Conservation (phyloP, 2,329 filamentous ascomycete species). For the Fusarium marasasianum region DNA sequence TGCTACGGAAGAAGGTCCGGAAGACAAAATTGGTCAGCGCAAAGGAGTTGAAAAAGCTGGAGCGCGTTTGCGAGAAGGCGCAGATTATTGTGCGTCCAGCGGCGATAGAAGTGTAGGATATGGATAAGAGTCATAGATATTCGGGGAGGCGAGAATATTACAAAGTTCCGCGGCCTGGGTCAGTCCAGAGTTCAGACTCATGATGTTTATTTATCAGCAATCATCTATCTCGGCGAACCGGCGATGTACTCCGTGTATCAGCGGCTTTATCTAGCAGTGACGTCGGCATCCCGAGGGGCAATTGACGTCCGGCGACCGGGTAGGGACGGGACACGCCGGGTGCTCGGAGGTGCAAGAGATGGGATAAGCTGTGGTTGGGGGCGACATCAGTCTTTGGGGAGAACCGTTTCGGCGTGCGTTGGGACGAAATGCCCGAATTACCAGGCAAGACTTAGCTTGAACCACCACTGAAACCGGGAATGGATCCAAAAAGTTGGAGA, state of each 20-base stretch:
- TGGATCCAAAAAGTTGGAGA: constrained; percentile 7
- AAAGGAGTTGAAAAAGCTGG: constrained; percentile 59
- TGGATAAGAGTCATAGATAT: neutral
- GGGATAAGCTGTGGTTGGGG: constrained; percentile 22
- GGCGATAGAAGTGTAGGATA: constrained; percentile 21
- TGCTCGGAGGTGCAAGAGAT: constrained; percentile 7
- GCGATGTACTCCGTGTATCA: constrained; percentile 5
- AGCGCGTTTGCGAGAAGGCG: constrained; percentile 47
- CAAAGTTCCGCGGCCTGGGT: neutral
- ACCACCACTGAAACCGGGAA: constrained; percentile 10
- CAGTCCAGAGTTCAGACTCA: neutral
- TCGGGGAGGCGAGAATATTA: neutral
- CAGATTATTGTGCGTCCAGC: constrained; percentile 43
- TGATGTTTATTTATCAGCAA: neutral
- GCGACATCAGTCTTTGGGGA: constrained; percentile 18
- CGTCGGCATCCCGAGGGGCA: constrained; percentile 26
- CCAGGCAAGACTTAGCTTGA: constrained; percentile 22
- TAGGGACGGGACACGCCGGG: constrained; percentile 39
- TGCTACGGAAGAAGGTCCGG: constrained; percentile 78
- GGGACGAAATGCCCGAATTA: constrained; percentile 28
- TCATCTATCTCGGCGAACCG: constrained; percentile 6
- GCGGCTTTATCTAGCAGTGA: constrained; percentile 28
- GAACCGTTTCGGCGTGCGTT: constrained; percentile 27
- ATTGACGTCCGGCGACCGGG: constrained; percentile 32
- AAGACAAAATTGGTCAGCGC: constrained; percentile 66